Percentiles rank a stretch among this genome's conserved stretches.
Conservation (phyloP, 441 rosid genomes). For the Adansonia rubrostipa region DNA sequence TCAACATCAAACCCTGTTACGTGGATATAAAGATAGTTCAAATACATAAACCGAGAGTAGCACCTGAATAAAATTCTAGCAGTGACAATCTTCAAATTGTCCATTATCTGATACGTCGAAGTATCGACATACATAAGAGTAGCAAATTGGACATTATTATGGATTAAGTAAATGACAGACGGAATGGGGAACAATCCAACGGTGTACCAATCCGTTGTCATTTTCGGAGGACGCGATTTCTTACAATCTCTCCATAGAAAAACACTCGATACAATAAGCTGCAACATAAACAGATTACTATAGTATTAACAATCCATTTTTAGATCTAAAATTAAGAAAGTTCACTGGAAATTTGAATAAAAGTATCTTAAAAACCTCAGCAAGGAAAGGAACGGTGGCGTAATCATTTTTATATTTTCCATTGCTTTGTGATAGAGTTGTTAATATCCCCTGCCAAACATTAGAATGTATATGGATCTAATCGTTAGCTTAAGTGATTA, state of each 20-base stretch:
- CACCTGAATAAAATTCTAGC: constrained; percentile 31
- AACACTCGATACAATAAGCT: constrained; percentile 33
- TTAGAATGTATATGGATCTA: not conserved
- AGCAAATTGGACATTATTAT: constrained; percentile 34
- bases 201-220: constrained; percentile 30
- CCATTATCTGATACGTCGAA: constrained; percentile 32
- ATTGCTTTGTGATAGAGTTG: constrained; percentile 31
- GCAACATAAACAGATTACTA: not conserved
- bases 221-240: constrained; percentile 28
- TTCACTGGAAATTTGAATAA: constrained; percentile 4
- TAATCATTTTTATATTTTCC: constrained; percentile 29
- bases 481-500: not conserved
- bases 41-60: not conserved
- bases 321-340: constrained; percentile 6
- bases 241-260: constrained; percentile 26
- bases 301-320: not conserved
- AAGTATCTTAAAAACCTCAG: constrained; percentile 32
- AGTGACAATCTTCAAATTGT: constrained; percentile 32
- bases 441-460: constrained; percentile 29
- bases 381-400: constrained; percentile 35
- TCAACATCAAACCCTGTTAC: not conserved
- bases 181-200: constrained; percentile 31
- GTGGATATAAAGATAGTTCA: constrained; percentile 7
- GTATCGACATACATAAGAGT: constrained; percentile 31
- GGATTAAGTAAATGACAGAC: constrained; percentile 27